Base-by-base conservation (phyloP, 805 yeast genomes). In the Naumovozyma castellii region DNA sequence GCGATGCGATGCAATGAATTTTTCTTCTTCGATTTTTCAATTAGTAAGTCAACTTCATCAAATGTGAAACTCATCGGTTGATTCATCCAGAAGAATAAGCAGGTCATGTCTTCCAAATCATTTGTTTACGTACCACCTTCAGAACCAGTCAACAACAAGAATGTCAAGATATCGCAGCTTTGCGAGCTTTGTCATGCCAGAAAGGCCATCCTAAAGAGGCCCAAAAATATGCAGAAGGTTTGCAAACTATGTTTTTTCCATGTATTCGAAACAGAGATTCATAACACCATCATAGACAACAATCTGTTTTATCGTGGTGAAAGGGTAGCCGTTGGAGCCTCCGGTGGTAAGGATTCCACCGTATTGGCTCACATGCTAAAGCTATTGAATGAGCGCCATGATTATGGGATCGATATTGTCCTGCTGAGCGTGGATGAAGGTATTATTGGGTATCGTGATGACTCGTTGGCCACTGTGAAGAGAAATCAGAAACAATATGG, bases 281-380 rank as follows among this genome's bases (percentile, higher is more conserved):
- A 92, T 66, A 75, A 86, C 51, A 90, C 98, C 2, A 90, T 92
- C 35, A 66, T 71, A 12, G 67, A 73, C 28, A 80, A 81, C 39
- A 67, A 75, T 1, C 70, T 92, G 36, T 92, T 92, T 53, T 59
- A 75, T 18, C 69, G 65, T 0, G 97, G 97, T 13, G 98, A 92
- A 55, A 72, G 66, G 19, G 88, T 92, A 2, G 98, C 97, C 14
- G 88, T 92, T 18, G 99, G 99, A 14, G 99, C 99, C 0, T 85
- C 96, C 1, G 99, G 99, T 18, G 99, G 99, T 39, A 92, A 92
- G 54, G 99, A 92, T 59, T 85, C 96, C 3, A 92, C 99, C 0
- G 99, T 92, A 1, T 65, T 92, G 22, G 98, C 97, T 0, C 77
- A 88, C 35, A 76, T 92, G 2, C 62, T 92, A 61, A 92, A 87